Percentiles rank a stretch among this genome's conserved stretches.
Conservation (phyloP, 2,329 filamentous ascomycete genomes). For the Geosmithia putterillii region DNA sequence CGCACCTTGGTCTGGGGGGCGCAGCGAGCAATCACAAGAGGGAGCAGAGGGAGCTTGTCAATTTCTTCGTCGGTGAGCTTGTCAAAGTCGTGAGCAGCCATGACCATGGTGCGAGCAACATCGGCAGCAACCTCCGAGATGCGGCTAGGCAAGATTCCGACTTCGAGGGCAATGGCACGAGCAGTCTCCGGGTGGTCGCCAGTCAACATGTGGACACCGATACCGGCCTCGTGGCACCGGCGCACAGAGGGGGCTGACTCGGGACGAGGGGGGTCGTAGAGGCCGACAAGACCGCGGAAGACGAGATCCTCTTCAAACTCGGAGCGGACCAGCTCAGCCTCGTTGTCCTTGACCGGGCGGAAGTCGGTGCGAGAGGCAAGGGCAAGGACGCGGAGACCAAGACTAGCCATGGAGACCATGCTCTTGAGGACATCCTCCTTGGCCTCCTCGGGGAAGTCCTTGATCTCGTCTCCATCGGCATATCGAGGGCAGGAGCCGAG, state of each 20-base stretch:
- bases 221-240: slow-evolving; percentile 47
- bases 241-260: slow-evolving; percentile 50
- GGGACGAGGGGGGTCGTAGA: slow-evolving; percentile 61
- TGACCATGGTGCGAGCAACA: slow-evolving; percentile 48
- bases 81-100: slow-evolving; percentile 57
- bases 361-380: slow-evolving; percentile 29
- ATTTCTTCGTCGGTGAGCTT: slow-evolving; percentile 50
- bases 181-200: slow-evolving; percentile 57
- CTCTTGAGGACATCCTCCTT: slow-evolving; percentile 47
- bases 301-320: slow-evolving; percentile 46
- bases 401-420: slow-evolving; percentile 54
- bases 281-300: slow-evolving; percentile 57
- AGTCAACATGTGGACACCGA: slow-evolving; percentile 58
- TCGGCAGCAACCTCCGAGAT: slow-evolving; percentile 38
- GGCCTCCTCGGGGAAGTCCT: slow-evolving; percentile 38
- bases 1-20: slow-evolving; percentile 57
- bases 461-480: slow-evolving; percentile 23
- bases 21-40: slow-evolving; percentile 54
- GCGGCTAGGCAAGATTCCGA: slow-evolving; percentile 45
- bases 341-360: slow-evolving; percentile 17
- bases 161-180: slow-evolving; percentile 49
- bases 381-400: slow-evolving; percentile 58
- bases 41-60: slow-evolving; percentile 46
- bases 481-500: slow-evolving; percentile 48
- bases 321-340: slow-evolving; percentile 44